Percentiles rank a stretch among this genome's conserved stretches.
Evolutionary conservation across 2,329 filamentous ascomycete species (phyloP).

Genomic region (Monosporascus sp.): DNA sequence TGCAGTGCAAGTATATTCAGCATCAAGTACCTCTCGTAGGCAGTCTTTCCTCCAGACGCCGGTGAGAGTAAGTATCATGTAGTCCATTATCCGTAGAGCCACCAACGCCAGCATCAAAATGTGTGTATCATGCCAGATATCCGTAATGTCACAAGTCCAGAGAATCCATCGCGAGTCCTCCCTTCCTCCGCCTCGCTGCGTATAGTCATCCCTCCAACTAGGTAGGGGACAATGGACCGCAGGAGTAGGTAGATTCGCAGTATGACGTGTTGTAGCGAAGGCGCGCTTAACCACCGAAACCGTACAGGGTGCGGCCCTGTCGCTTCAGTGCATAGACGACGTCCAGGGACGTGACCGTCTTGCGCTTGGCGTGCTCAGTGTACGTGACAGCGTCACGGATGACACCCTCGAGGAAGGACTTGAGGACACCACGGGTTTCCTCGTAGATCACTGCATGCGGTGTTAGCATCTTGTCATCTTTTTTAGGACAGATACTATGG

Average conservation of each 20-base stretch:
- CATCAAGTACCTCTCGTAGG: conserved; percentile 15
- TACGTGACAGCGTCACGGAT: conserved; percentile 77
- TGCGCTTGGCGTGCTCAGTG: conserved; percentile 78
- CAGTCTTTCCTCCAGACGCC: conserved; percentile 15
- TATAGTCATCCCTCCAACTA: too few relatives aligned
- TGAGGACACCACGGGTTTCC: conserved; percentile 76
- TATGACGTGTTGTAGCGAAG: not conserved
- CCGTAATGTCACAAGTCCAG: conserved; percentile 13
- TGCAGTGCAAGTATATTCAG: conserved; percentile 22
- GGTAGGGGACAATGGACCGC: too few relatives aligned
- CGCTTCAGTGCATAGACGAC: conserved; percentile 60
- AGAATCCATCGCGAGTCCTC: not conserved
- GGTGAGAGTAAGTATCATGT: conserved; percentile 19
- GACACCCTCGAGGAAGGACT: conserved; percentile 79
- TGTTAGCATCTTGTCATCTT: conserved; percentile 9
- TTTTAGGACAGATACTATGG: conserved; percentile 9
- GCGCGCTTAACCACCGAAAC: conserved; percentile 56
- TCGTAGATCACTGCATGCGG: conserved; percentile 65
- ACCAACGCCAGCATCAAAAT: conserved; percentile 26
- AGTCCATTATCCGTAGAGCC: conserved; percentile 22
- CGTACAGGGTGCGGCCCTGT: conserved; percentile 62
- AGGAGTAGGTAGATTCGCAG: conserved; percentile 2
- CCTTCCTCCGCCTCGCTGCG: too few relatives aligned
- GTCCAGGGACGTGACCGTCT: conserved; percentile 63
- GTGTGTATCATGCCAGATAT: conserved; percentile 26